Percentiles rank a stretch among this genome's conserved stretches.
phyloP scores from a whole-genome alignment of 2,329 filamentous ascomycete species.

The Annulohypoxylon truncatum region DNA sequence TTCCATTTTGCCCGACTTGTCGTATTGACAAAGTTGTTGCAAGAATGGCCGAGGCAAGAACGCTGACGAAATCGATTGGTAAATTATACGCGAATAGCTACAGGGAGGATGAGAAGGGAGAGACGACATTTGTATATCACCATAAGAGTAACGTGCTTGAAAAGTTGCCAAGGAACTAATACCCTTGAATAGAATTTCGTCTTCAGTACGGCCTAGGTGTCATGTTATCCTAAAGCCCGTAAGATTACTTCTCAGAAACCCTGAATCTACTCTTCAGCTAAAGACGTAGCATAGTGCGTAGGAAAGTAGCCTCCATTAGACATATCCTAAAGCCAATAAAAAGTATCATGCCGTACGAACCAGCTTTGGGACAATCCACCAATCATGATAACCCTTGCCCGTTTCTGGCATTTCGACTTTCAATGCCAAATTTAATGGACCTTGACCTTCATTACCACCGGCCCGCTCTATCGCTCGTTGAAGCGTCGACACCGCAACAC shows the following conservation, averaged over 20 bases:
- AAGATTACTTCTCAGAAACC: not conserved
- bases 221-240: not conserved
- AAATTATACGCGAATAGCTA: not conserved
- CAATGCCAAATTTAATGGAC: conserved; percentile 52
- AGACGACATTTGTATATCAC: conserved; percentile 10
- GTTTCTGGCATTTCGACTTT: conserved; percentile 64
- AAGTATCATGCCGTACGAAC: conserved; percentile 36
- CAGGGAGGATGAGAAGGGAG: not conserved
- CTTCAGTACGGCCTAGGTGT: not conserved
- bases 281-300: not conserved
- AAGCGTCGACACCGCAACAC: conserved; percentile 70
- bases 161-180: conserved; percentile 9
- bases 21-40: not conserved
- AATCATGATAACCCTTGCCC: conserved; percentile 69
- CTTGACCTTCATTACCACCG: conserved; percentile 17
- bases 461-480: conserved; percentile 62
- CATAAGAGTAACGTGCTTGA: not conserved
- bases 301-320: not conserved
- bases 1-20: not conserved
- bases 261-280: not conserved
- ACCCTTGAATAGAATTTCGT: conserved; percentile 15
- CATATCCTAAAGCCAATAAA: not conserved
- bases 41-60: not conserved
- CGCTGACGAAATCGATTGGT: not conserved
- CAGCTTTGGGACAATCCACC: conserved; percentile 72